Conservation (phyloP, 495 filamentous ascomycete genomes). For the Collariella sp. region DNA sequence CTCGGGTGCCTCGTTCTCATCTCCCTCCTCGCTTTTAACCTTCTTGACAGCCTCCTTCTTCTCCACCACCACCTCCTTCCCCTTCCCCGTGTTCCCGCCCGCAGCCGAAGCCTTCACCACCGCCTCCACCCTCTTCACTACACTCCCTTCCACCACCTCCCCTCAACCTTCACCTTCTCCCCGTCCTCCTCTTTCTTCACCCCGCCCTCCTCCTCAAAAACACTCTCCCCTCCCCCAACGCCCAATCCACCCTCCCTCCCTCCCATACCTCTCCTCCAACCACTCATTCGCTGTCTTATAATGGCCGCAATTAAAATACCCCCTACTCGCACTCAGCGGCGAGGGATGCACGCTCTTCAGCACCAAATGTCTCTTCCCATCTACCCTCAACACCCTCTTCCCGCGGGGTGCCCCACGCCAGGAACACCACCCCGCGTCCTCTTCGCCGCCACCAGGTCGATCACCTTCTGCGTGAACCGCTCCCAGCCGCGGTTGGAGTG, state of each 20-base stretch:
- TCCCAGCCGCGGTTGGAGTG: constrained; percentile 88
- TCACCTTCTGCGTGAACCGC: constrained; percentile 77
- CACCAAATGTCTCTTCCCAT: constrained; percentile 63
- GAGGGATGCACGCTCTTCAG: constrained; percentile 84
- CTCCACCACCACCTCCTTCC: constrained; percentile 1
- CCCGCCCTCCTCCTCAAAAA: constrained; percentile 15
- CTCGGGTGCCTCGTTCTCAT: constrained; percentile 6
- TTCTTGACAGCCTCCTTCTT: background rate
- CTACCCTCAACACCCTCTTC: constrained; percentile 63
- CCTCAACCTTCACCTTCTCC: constrained; percentile 9
- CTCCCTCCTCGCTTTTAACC: background rate
- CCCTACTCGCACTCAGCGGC: constrained; percentile 68
- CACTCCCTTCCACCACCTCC: constrained; percentile 17
- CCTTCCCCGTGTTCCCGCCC: background rate
- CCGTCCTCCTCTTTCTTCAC: constrained; percentile 10
- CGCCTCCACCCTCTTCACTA: constrained; percentile 15
- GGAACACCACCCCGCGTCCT: constrained; percentile 77
- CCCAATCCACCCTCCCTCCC: constrained; percentile 79
- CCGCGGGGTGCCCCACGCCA: constrained; percentile 88
- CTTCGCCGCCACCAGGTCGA: constrained; percentile 71
- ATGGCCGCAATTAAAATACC: constrained; percentile 82
- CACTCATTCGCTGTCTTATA: constrained; percentile 87
- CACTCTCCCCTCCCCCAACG: constrained; percentile 37
- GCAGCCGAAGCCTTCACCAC: constrained; percentile 2
- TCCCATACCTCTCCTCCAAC: constrained; percentile 68